Base-by-base conservation (phyloP, 2,329 filamentous ascomycete species). In the Diplodia corticola region DNA sequence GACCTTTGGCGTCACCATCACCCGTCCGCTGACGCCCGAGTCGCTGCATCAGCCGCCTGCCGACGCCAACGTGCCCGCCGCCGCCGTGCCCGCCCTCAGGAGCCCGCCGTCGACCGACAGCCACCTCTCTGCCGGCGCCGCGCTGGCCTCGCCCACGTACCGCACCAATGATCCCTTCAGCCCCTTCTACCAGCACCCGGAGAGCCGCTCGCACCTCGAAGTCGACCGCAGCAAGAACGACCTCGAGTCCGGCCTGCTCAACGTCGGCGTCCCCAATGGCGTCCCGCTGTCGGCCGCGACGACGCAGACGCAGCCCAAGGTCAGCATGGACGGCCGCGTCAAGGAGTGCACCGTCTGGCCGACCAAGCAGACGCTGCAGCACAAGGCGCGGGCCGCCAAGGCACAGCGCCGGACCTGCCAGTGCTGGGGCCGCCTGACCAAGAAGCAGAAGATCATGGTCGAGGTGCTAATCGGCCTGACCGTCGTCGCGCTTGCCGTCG, bases 301-400 rank as follows among this genome's bases (percentile, higher is more conserved):
- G 71, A 81, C 70, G 71, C 75, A 69, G 22, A 73, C 77, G 70
- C 74, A 73, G 67, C 75, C 74, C 68, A 80, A 79, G 69, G 68
- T 76, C 64, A 76, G 73, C 28, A 75, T 82, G 68, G 80, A 81
- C 68, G 77, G 75, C 63, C 72, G 76, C 63, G 76, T 77, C 69
- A 81, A 82, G 72, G 82, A 83, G 68, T 83, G 81, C 78, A 80
- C 78, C 69, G 83, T 83, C 80, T 84, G 82, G 82, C 82, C 82
- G 7, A 80, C 80, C 49, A 78, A 78, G 69, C 77, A 81, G 72
- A 80, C 81, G 35, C 77, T 83, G 66, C 74, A 79, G 70, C 77
- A 80, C 69, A 78, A 78, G 71, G 75, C 77, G 66, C 76, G 75
- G 71, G 70, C 69, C 48, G 69, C 71, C 59, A 73, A 71, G 28